Evolutionary conservation across 2,329 filamentous ascomycete genomes (phyloP).

Genomic region (Penicillium sp.): DNA sequence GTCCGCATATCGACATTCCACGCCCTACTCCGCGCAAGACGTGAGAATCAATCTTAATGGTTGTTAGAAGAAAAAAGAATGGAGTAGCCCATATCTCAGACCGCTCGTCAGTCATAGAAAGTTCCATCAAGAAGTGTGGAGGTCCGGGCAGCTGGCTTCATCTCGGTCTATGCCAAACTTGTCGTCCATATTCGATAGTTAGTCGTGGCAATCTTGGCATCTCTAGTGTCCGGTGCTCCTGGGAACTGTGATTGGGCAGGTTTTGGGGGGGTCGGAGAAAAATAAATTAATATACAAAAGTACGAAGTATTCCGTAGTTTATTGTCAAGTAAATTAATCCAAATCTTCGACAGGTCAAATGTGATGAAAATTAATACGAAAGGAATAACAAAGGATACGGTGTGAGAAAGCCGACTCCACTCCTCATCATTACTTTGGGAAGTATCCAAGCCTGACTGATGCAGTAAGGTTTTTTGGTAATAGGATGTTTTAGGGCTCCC

Average conservation of each 20-base stretch:
- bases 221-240: not conserved
- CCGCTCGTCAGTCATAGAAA: not conserved
- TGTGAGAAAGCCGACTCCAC: too few relatives aligned
- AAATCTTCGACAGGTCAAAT: too few relatives aligned
- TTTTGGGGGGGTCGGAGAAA: not conserved
- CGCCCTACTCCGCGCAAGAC: not conserved
- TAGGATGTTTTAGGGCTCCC: too few relatives aligned
- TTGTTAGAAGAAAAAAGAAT: not conserved
- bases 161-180: not conserved
- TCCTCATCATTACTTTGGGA: too few relatives aligned
- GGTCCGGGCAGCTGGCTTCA: not conserved
- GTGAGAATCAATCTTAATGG: not conserved
- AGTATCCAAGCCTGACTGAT: too few relatives aligned
- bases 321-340: too few relatives aligned
- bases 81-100: not conserved
- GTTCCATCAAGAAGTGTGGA: not conserved
- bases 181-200: not conserved
- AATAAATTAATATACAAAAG: too few relatives aligned
- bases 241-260: not conserved
- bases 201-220: not conserved
- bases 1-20: not conserved
- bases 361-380: too few relatives aligned
- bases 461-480: too few relatives aligned
- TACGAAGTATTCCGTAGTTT: too few relatives aligned
- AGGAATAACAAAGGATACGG: too few relatives aligned